Evolutionary conservation across 2,329 filamentous ascomycete species (phyloP).

Genomic region (Ophiostoma pallidulum): DNA sequence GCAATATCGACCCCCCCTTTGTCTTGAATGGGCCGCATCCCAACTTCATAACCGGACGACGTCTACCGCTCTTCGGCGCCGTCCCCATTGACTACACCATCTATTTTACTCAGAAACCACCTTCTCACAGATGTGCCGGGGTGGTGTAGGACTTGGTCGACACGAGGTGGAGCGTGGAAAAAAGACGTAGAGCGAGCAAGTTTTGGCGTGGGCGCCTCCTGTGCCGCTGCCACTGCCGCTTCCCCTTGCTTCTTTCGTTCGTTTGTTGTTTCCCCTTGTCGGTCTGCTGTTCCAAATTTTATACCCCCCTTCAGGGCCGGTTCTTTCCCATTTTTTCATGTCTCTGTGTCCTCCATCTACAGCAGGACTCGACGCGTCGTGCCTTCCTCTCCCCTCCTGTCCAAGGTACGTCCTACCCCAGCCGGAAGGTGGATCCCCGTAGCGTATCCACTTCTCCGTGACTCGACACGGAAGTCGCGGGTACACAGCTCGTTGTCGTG

Average conservation of each 20-base stretch:
- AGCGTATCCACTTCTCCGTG: neutral
- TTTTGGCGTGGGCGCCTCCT: too few relatives aligned
- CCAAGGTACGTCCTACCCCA: slow-evolving; percentile 1
- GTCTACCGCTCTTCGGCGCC: neutral
- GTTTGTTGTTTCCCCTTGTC: neutral
- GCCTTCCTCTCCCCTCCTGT: neutral
- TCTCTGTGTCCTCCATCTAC: neutral
- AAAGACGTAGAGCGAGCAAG: too few relatives aligned
- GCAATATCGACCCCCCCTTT: too few relatives aligned
- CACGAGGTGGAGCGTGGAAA: too few relatives aligned
- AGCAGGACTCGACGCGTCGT: too few relatives aligned
- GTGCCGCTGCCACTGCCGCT: too few relatives aligned
- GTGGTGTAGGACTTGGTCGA: too few relatives aligned
- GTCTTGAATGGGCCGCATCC: too few relatives aligned
- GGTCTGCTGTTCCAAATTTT: neutral
- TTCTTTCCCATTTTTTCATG: neutral
- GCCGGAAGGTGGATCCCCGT: slow-evolving; percentile 5
- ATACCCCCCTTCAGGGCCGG: neutral
- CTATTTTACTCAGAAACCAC: neutral
- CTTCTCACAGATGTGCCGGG: neutral
- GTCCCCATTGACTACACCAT: neutral
- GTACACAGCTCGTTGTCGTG: neutral
- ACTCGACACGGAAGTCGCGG: neutral
- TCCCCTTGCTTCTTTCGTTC: too few relatives aligned
- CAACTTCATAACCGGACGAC: neutral